Conservation (phyloP, 2,329 filamentous ascomycete species). For the Pyrenophora tritici-repentis region DNA sequence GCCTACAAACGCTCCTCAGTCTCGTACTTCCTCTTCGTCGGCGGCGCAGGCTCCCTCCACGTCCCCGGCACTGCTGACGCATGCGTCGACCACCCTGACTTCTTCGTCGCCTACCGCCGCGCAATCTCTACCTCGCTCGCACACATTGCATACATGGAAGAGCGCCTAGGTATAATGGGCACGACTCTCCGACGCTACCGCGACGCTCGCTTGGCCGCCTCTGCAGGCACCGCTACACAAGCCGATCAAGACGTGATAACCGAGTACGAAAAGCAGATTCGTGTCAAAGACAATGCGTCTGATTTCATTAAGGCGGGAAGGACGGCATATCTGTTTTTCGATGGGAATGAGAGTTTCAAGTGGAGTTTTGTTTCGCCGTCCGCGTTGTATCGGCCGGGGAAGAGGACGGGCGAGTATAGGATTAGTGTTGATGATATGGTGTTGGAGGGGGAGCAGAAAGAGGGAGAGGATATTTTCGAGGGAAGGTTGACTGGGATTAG, state of each 20-base stretch:
- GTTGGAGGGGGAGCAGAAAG: slow-evolving; percentile 29
- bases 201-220: slow-evolving; percentile 30
- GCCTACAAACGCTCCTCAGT: slow-evolving; percentile 34
- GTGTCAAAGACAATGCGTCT: slow-evolving; percentile 28
- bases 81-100: slow-evolving; percentile 41
- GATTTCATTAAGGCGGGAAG: slow-evolving; percentile 43
- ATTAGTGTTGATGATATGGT: slow-evolving; percentile 42
- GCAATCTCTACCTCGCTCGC: slow-evolving; percentile 43
- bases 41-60: slow-evolving; percentile 42
- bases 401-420: slow-evolving; percentile 40
- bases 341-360: slow-evolving; percentile 38
- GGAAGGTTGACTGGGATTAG: slow-evolving; percentile 41
- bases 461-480: slow-evolving; percentile 34
- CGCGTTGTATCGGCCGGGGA: slow-evolving; percentile 43
- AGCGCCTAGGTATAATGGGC: slow-evolving; percentile 40
- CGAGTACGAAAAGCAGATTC: slow-evolving; percentile 32
- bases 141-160: slow-evolving; percentile 44
- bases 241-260: slow-evolving; percentile 22
- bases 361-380: slow-evolving; percentile 45
- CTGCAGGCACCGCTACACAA: slow-evolving; percentile 17
- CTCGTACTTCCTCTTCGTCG: slow-evolving; percentile 44
- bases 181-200: slow-evolving; percentile 32
- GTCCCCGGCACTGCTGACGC: slow-evolving; percentile 26
- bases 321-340: slow-evolving; percentile 46
- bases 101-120: slow-evolving; percentile 43